These are phyloP conservation scores for Priceomyces haplophilus DNA, from an alignment of 805 yeast genomes.

Conservation along the genomic window DNA sequence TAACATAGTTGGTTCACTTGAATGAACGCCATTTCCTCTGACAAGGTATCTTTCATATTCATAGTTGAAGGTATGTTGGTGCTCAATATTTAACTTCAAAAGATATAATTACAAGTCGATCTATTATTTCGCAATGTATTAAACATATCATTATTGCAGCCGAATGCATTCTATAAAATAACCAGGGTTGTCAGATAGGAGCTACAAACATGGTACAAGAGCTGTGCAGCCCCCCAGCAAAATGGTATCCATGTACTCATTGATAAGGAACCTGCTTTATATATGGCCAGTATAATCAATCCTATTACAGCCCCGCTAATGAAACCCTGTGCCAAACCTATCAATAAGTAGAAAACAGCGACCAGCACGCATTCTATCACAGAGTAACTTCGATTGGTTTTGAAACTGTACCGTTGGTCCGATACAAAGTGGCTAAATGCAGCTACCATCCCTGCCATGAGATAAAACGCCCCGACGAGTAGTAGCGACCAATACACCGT, in stretches of 20 bases:
- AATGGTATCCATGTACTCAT: constrained; percentile 97
- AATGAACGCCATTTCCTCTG: not conserved
- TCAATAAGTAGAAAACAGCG: constrained; percentile 42
- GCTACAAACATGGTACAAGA: constrained; percentile 63
- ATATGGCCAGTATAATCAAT: constrained; percentile 67
- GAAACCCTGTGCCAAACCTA: constrained; percentile 65
- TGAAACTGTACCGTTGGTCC: constrained; percentile 15
- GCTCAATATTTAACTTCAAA: no score
- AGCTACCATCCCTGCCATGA: constrained; percentile 63
- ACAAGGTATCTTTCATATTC: not conserved
- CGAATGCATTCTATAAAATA: constrained; percentile 13
- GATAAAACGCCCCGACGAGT: constrained; percentile 59
- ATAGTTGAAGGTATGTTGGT: not conserved
- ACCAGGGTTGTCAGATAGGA: constrained; percentile 54
- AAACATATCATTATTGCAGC: not conserved
- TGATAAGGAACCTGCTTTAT: constrained; percentile 73
- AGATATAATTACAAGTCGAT: no score
- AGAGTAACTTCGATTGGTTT: constrained; percentile 6
- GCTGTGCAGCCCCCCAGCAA: constrained; percentile 68
- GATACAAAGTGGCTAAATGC: constrained; percentile 22
- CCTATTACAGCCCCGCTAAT: constrained; percentile 77
- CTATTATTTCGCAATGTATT: no score
- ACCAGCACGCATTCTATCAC: constrained; percentile 25
- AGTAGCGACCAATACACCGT: constrained; percentile 81
- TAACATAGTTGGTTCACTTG: not conserved